Evolutionary conservation across 2,329 filamentous ascomycete species (phyloP).

Genomic region (Beauveria sp.): DNA sequence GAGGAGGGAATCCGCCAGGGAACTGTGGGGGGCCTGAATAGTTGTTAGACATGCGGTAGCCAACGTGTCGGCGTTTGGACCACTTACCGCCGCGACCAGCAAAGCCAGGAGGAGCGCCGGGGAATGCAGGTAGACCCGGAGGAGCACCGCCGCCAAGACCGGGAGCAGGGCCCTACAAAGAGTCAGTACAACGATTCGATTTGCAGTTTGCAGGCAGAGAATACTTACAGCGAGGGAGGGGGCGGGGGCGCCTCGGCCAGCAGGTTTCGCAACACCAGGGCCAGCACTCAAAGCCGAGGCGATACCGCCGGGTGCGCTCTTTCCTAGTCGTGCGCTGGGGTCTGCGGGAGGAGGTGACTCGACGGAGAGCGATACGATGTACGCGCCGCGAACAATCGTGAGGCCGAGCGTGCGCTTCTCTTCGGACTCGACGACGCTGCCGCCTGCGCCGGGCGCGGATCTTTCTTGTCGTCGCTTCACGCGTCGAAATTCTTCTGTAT

Average conservation of each 20-base stretch:
- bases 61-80: conserved; percentile 9
- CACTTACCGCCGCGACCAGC: conserved; percentile 50
- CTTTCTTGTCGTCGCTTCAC: conserved; percentile 80
- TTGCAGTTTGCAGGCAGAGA: neutral
- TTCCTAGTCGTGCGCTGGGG: conserved; percentile 80
- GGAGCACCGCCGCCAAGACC: conserved; percentile 71
- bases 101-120: conserved; percentile 39
- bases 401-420: conserved; percentile 97
- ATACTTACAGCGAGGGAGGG: conserved; percentile 62
- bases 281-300: conserved; percentile 70
- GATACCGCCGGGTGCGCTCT: conserved; percentile 60
- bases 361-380: conserved; percentile 90
- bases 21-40: conserved; percentile 39
- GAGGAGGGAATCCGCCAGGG: conserved; percentile 39
- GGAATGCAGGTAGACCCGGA: conserved; percentile 46
- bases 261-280: conserved; percentile 83
- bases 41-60: conserved; percentile 23
- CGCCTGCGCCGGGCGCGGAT: conserved; percentile 47
- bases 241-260: conserved; percentile 72
- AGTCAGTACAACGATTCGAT: conserved; percentile 15
- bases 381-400: conserved; percentile 87
- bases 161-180: conserved; percentile 62
- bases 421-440: conserved; percentile 72
- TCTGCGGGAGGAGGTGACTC: conserved; percentile 94
- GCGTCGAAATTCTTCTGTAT: conserved; percentile 95